These are phyloP conservation scores for Lactuca saligna DNA, from an alignment of 129 eudicot genomes.

Conservation along the genomic window DNA sequence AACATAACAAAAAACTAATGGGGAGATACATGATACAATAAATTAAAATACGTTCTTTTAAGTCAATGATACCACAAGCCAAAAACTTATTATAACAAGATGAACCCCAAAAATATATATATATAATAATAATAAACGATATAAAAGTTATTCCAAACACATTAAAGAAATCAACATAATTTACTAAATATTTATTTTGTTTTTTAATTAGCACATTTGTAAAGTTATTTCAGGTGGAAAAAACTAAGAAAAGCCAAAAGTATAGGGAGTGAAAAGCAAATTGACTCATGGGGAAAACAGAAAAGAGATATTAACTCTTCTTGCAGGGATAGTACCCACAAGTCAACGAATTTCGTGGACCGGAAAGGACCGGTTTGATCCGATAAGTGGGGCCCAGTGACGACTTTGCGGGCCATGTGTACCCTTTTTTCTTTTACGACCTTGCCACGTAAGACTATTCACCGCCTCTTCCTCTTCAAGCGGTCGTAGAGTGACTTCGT, in stretches of 20 bases:
- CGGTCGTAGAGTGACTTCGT: constrained; percentile 20
- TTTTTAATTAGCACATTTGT: too few species aligned
- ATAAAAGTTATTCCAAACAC: too few species aligned
- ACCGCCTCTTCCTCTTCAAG: constrained; percentile 30
- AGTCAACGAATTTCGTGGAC: constrained; percentile 40
- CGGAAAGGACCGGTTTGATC: constrained; percentile 4
- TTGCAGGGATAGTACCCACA: constrained; percentile 17
- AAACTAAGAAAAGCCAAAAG: not conserved
- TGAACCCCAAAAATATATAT: too few species aligned
- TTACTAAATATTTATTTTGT: too few species aligned
- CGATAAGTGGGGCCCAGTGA: constrained; percentile 29
- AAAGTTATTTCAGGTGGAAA: not conserved
- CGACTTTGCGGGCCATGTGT: constrained; percentile 27
- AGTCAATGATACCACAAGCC: too few species aligned
- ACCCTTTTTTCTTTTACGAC: constrained; percentile 4
- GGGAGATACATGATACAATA: too few species aligned
- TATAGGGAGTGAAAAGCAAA: not conserved
- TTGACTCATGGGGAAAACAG: not conserved
- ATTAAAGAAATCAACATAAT: not conserved
- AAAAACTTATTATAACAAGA: too few species aligned
- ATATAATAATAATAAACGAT: too few species aligned
- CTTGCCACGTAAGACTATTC: constrained; percentile 14
- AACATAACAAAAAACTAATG: too few species aligned
- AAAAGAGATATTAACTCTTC: constrained; percentile 18
- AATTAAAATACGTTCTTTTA: too few species aligned